phyloP scores from a whole-genome alignment of 345 rosid species.

The Boechera divaricarpa region DNA sequence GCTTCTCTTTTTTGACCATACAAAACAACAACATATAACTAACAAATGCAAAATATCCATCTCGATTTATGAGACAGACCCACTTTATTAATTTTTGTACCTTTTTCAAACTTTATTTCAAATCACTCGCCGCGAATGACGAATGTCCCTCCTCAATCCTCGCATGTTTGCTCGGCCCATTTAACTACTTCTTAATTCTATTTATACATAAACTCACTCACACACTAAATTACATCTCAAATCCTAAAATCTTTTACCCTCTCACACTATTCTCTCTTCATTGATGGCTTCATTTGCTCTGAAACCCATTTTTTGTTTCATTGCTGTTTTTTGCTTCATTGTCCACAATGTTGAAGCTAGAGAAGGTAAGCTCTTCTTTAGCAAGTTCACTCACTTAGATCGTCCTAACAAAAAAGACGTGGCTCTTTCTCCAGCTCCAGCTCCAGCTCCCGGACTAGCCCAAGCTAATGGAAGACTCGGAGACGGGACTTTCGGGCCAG shows the following conservation, averaged over 20 bases:
- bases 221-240: constrained; percentile 29
- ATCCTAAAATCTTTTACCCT: constrained; percentile 6
- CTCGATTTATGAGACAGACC: constrained; percentile 14
- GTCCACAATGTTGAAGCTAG: constrained; percentile 52
- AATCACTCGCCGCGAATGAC: constrained; percentile 42
- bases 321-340: constrained; percentile 38
- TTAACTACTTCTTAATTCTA: constrained; percentile 12
- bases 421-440: constrained; percentile 11
- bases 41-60: constrained; percentile 18
- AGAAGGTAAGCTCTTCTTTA: constrained; percentile 63
- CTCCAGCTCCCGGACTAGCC: constrained; percentile 40
- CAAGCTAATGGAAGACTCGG: constrained; percentile 46
- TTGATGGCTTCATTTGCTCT: constrained; percentile 52
- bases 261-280: background rate
- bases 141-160: constrained; percentile 58
- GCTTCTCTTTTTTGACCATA: constrained; percentile 27
- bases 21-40: background rate
- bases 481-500: constrained; percentile 55
- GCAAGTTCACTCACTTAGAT: constrained; percentile 55
- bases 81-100: constrained; percentile 4
- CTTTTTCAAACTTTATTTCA: background rate
- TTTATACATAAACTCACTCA: constrained; percentile 39
- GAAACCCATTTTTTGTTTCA: constrained; percentile 31
- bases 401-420: constrained; percentile 19
- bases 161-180: constrained; percentile 53